phyloP scores from a whole-genome alignment of 345 rosid genomes.

The Cardamine resedifolia region DNA sequence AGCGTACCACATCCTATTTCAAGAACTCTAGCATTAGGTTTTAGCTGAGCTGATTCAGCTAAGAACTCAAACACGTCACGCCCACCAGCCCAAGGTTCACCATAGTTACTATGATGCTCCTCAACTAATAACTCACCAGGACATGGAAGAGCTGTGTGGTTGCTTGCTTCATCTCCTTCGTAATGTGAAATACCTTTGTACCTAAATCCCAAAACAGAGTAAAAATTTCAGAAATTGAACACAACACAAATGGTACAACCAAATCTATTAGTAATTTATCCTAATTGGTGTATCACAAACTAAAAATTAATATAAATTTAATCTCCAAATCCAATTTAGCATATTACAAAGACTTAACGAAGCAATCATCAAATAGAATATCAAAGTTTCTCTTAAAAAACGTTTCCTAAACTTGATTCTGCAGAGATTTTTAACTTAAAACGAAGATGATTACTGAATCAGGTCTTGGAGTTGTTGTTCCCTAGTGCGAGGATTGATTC shows the following conservation, averaged over 20 bases:
- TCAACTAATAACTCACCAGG: constrained; percentile 92
- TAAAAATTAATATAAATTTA: neutral
- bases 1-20: constrained; percentile 95
- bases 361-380: neutral
- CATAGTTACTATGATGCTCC: constrained; percentile 93
- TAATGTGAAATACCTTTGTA: constrained; percentile 90
- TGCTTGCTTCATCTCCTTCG: constrained; percentile 52
- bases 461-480: constrained; percentile 84
- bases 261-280: too few relatives aligned
- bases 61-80: constrained; percentile 92
- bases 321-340: neutral
- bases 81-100: constrained; percentile 99
- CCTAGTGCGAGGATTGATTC: constrained; percentile 91
- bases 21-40: constrained; percentile 61
- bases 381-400: neutral
- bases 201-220: constrained; percentile 41
- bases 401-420: neutral
- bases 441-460: constrained; percentile 42
- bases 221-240: neutral
- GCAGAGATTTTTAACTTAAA: neutral
- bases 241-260: neutral
- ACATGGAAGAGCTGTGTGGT: constrained; percentile 81
- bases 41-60: constrained; percentile 53
- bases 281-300: too few relatives aligned
- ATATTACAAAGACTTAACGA: neutral